A percentile compares a stretch with the other conserved stretches of the same genome.
These are phyloP conservation scores for Xerocomus alliaceus DNA, from an alignment of 1,284 basidiomycete genomes.

Conservation along the genomic window DNA sequence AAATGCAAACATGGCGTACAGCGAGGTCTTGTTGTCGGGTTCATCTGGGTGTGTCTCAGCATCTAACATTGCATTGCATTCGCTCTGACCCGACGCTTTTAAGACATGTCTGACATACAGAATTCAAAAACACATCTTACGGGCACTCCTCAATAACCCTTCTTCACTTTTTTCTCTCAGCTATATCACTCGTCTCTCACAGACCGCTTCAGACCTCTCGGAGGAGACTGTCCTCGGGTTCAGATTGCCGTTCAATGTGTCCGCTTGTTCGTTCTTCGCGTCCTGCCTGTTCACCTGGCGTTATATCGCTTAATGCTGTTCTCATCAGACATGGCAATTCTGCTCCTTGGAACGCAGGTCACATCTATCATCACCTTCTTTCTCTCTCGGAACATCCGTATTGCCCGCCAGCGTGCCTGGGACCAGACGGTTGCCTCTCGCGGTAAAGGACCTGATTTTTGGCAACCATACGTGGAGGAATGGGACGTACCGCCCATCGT, in stretches of 20 bases:
- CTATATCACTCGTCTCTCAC: conserved; percentile 20
- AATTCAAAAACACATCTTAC: conserved; percentile 68
- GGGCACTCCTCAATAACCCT: conserved; percentile 64
- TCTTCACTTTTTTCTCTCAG: conserved; percentile 43
- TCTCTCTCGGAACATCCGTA: conserved; percentile 76
- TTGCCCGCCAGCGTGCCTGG: conserved; percentile 80
- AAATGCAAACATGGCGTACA: conserved; percentile 74
- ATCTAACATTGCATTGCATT: background rate
- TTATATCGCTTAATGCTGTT: background rate
- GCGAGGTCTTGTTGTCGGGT: conserved; percentile 66
- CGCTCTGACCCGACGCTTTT: background rate
- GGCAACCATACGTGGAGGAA: conserved; percentile 87
- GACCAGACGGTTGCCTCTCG: conserved; percentile 81
- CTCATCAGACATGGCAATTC: conserved; percentile 70
- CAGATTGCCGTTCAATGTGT: conserved; percentile 66
- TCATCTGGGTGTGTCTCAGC: conserved; percentile 63
- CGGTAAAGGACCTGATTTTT: conserved; percentile 82
- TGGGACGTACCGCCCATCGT: conserved; percentile 74
- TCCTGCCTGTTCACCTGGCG: background rate
- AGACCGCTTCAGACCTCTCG: conserved; percentile 63
- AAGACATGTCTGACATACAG: conserved; percentile 69
- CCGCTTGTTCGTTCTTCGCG: conserved; percentile 60
- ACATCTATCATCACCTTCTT: conserved; percentile 80
- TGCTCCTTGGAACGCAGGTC: conserved; percentile 76
- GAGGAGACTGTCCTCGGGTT: conserved; percentile 69